phyloP scores from a whole-genome alignment of 2,329 filamentous ascomycete species.

The Fulvia fulva region DNA sequence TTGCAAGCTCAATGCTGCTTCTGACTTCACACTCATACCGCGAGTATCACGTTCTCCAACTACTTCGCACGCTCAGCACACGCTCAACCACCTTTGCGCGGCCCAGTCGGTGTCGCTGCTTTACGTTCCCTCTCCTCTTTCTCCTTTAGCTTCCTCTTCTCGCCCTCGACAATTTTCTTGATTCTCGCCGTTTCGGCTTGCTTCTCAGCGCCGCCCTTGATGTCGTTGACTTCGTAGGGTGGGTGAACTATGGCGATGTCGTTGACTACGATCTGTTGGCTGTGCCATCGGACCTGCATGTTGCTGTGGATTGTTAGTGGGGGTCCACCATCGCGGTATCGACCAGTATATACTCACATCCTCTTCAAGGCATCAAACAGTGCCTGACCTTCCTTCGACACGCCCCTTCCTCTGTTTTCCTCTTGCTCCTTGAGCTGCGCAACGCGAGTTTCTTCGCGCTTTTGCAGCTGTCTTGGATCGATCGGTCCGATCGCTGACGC shows the following conservation, averaged over 20 bases:
- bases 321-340: neutral
- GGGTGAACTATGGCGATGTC: constrained; percentile 57
- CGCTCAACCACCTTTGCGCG: constrained; percentile 28
- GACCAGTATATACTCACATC: constrained; percentile 40
- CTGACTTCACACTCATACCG: neutral
- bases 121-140: constrained; percentile 24
- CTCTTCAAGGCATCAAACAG: constrained; percentile 59
- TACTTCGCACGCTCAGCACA: neutral
- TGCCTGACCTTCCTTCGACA: constrained; percentile 59
- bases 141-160: constrained; percentile 41
- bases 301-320: constrained; percentile 21
- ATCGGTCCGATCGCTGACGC: constrained; percentile 48
- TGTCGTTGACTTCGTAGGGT: constrained; percentile 56
- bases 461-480: constrained; percentile 52
- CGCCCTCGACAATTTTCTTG: constrained; percentile 45
- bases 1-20: neutral
- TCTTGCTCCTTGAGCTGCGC: constrained; percentile 55
- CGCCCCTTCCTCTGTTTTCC: constrained; percentile 56
- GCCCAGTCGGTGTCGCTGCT: constrained; percentile 15
- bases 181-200: constrained; percentile 41
- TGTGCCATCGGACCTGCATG: constrained; percentile 55
- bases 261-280: constrained; percentile 56
- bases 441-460: constrained; percentile 54
- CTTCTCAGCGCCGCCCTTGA: constrained; percentile 43
- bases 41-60: neutral